A percentile compares a stretch with the other conserved stretches of the same genome.
phyloP scores from a whole-genome alignment of 2,329 filamentous ascomycete genomes.

The Cladosporium sp. region DNA sequence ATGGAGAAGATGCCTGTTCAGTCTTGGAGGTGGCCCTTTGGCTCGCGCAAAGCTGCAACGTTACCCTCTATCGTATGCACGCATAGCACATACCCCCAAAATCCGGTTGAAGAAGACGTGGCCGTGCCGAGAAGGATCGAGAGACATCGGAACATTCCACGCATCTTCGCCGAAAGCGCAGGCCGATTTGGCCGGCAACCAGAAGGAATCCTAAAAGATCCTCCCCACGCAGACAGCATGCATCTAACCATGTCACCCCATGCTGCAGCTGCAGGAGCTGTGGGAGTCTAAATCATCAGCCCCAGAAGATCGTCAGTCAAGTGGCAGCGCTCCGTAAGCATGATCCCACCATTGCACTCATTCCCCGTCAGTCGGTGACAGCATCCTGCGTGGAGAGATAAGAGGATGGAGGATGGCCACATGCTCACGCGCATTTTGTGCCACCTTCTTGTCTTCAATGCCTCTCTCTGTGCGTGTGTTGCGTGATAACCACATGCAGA shows the following conservation, averaged over 20 bases:
- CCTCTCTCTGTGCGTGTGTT: too few relatives aligned
- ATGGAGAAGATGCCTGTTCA: neutral
- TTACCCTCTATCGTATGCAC: neutral
- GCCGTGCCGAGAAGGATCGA: neutral
- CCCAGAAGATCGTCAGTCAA: neutral
- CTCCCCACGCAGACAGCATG: neutral
- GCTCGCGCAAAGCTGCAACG: neutral
- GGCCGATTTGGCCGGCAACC: neutral
- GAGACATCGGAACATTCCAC: conserved; percentile 3
- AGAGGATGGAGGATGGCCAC: neutral
- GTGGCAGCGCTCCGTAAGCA: neutral
- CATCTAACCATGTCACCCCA: neutral
- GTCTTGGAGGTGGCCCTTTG: neutral
- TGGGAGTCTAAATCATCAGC: neutral
- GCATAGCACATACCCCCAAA: neutral
- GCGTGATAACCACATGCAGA: neutral
- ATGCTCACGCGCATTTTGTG: neutral
- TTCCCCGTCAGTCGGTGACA: neutral
- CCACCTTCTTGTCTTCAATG: neutral
- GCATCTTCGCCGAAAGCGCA: conserved; percentile 17
- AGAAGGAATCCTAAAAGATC: neutral
- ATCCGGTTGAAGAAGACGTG: neutral
- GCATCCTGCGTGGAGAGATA: neutral
- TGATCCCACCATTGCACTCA: neutral
- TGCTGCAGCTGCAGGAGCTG: neutral